Conservation (phyloP, 306 rosid species). For the Nissolia schottii region DNA sequence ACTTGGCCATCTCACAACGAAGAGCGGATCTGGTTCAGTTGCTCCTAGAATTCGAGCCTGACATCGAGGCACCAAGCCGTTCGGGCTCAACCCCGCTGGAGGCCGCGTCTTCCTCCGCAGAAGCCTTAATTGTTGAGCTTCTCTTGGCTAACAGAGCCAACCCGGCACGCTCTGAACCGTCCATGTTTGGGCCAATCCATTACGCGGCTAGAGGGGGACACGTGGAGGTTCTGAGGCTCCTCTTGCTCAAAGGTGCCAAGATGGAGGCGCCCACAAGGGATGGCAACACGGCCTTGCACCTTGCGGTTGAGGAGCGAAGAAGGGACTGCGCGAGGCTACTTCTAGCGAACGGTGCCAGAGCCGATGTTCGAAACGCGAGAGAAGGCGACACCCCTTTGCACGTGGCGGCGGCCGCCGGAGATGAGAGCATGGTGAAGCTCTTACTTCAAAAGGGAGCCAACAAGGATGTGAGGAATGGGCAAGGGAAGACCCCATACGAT, state of each 20-base stretch:
- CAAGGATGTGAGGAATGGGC: conserved; percentile 51
- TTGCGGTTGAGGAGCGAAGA: conserved; percentile 52
- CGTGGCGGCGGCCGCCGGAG: conserved; percentile 59
- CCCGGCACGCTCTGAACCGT: conserved; percentile 47
- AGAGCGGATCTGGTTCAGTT: conserved; percentile 71
- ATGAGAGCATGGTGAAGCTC: conserved; percentile 67
- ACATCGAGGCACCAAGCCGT: conserved; percentile 41
- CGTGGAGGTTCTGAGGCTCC: conserved; percentile 63
- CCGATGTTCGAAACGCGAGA: conserved; percentile 34
- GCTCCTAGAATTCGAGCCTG: conserved; percentile 62
- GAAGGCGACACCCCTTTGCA: conserved; percentile 71
- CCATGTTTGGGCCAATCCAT: conserved; percentile 57
- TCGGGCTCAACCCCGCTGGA: conserved; percentile 63
- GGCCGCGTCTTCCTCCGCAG: conserved; percentile 47
- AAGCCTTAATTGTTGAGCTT: conserved; percentile 69
- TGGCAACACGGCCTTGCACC: conserved; percentile 72
- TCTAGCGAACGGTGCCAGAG: conserved; percentile 50
- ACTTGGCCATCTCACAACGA: conserved; percentile 46
- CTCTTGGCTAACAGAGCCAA: conserved; percentile 57
- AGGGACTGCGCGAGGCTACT: conserved; percentile 59
- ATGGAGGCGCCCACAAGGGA: conserved; percentile 50
- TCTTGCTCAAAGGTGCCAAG: conserved; percentile 61
- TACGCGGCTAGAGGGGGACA: conserved; percentile 56
- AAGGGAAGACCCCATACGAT: conserved; percentile 58
- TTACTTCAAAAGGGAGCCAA: conserved; percentile 65